phyloP scores from a whole-genome alignment of 345 rosid genomes.

The Iberis pinnata region DNA sequence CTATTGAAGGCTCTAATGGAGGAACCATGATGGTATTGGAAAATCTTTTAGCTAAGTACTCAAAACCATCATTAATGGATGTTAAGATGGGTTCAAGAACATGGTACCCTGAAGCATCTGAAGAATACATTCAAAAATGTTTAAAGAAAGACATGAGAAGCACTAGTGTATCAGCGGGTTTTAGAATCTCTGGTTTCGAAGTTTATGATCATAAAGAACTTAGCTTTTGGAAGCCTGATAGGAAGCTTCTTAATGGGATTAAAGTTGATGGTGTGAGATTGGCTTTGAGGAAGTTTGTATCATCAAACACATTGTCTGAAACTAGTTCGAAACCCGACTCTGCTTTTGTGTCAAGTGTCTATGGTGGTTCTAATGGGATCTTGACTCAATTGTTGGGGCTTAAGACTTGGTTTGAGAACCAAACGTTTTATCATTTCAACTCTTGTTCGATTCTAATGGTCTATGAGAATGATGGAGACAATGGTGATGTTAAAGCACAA shows the following conservation, averaged over 20 bases:
- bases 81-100: constrained; percentile 92
- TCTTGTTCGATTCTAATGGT: constrained; percentile 80
- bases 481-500: constrained; percentile 32
- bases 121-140: constrained; percentile 60
- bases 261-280: constrained; percentile 43
- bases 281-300: constrained; percentile 70
- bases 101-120: constrained; percentile 79
- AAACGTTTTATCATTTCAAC: constrained; percentile 72
- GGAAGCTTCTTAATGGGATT: constrained; percentile 40
- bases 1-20: constrained; percentile 73
- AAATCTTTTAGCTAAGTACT: constrained; percentile 37
- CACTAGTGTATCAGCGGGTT: constrained; percentile 55
- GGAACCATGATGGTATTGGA: constrained; percentile 61
- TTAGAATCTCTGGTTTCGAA: constrained; percentile 75
- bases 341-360: constrained; percentile 45
- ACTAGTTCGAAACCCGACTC: constrained; percentile 43
- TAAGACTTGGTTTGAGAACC: constrained; percentile 91
- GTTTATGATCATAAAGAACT: constrained; percentile 36
- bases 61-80: constrained; percentile 68
- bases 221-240: constrained; percentile 62
- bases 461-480: constrained; percentile 51
- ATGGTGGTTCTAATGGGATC: constrained; percentile 59
- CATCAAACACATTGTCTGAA: constrained; percentile 41
- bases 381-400: constrained; percentile 69
- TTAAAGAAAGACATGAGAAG: constrained; percentile 49